Conservation (phyloP, 495 filamentous ascomycete species). For the Astrothelium macrocarpum region DNA sequence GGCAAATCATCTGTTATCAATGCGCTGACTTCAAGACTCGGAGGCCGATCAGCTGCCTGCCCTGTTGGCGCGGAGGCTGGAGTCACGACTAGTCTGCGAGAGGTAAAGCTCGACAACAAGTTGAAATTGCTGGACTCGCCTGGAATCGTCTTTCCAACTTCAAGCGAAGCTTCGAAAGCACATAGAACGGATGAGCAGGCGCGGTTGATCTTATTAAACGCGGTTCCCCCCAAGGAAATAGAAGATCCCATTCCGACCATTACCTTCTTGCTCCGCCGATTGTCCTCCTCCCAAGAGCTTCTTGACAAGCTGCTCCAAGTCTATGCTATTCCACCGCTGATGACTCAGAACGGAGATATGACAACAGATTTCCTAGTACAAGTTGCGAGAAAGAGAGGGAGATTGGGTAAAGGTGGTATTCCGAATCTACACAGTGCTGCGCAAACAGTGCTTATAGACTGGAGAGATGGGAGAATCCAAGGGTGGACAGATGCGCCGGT, state of each 20-base stretch:
- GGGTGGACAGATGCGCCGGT: conserved; percentile 78
- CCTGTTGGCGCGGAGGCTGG: conserved; percentile 88
- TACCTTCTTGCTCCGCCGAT: conserved; percentile 63
- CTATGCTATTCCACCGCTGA: conserved; percentile 73
- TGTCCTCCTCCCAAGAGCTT: conserved; percentile 61
- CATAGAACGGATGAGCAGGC: conserved; percentile 68
- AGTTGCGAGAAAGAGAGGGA: conserved; percentile 82
- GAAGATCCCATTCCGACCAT: conserved; percentile 84
- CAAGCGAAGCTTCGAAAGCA: conserved; percentile 41
- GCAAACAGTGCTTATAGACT: conserved; percentile 87
- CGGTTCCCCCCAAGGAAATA: conserved; percentile 76
- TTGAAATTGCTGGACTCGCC: conserved; percentile 91
- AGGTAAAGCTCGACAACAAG: conserved; percentile 91
- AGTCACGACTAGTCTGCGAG: conserved; percentile 77
- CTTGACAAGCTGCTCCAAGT: conserved; percentile 65
- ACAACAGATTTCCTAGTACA: conserved; percentile 93
- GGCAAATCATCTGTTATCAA: conserved; percentile 98
- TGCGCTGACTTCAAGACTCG: conserved; percentile 71
- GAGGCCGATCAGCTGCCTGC: conserved; percentile 59
- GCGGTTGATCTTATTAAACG: conserved; percentile 78
- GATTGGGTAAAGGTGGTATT: conserved; percentile 80
- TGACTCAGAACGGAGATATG: conserved; percentile 54
- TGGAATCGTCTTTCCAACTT: conserved; percentile 82
- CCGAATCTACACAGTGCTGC: conserved; percentile 83
- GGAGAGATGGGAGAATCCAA: conserved; percentile 90